A percentile compares a stretch with the other conserved stretches of the same genome.
These are phyloP conservation scores for Lasiosphaeria ovina DNA, from an alignment of 495 filamentous ascomycete genomes.

Conservation along the genomic window DNA sequence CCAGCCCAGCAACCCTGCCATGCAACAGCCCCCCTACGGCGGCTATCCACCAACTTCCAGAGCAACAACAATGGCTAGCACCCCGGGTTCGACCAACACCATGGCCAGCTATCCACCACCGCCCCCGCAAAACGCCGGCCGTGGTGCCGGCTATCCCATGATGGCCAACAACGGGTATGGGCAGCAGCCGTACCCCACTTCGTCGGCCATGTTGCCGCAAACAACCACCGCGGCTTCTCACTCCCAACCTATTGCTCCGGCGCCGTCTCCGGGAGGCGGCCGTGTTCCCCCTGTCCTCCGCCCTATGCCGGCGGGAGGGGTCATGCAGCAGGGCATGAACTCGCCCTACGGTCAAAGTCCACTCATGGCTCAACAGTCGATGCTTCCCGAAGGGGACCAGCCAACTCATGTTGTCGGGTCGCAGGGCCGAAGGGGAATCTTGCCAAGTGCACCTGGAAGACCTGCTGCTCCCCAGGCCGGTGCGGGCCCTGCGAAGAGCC, in stretches of 20 bases:
- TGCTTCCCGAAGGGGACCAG: slow-evolving; percentile 51
- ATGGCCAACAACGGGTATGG: slow-evolving; percentile 50
- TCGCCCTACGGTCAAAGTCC: slow-evolving; percentile 51
- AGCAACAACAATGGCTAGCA: slow-evolving; percentile 58
- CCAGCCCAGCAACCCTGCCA: slow-evolving; percentile 62
- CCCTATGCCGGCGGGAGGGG: slow-evolving; percentile 63
- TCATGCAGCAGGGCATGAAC: slow-evolving; percentile 49
- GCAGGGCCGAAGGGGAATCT: slow-evolving; percentile 82
- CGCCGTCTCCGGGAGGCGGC: slow-evolving; percentile 59
- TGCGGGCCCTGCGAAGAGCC: slow-evolving; percentile 64
- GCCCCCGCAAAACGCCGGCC: slow-evolving; percentile 53
- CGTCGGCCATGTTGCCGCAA: slow-evolving; percentile 64
- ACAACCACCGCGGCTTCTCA: slow-evolving; percentile 63
- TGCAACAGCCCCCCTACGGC: slow-evolving; percentile 54
- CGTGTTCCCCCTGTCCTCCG: slow-evolving; percentile 53
- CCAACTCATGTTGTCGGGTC: slow-evolving; percentile 90
- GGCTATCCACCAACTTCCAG: slow-evolving; percentile 64
- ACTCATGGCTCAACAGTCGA: slow-evolving; percentile 41
- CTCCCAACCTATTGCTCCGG: slow-evolving; percentile 70
- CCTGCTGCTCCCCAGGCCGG: slow-evolving; percentile 59
- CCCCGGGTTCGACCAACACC: slow-evolving; percentile 59
- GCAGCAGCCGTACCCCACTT: slow-evolving; percentile 56
- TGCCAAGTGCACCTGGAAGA: slow-evolving; percentile 85
- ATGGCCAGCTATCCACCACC: slow-evolving; percentile 62
- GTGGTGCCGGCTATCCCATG: slow-evolving; percentile 47